Base-by-base conservation (phyloP, 1,284 basidiomycete genomes). In the Ceratobasidium sp. region DNA sequence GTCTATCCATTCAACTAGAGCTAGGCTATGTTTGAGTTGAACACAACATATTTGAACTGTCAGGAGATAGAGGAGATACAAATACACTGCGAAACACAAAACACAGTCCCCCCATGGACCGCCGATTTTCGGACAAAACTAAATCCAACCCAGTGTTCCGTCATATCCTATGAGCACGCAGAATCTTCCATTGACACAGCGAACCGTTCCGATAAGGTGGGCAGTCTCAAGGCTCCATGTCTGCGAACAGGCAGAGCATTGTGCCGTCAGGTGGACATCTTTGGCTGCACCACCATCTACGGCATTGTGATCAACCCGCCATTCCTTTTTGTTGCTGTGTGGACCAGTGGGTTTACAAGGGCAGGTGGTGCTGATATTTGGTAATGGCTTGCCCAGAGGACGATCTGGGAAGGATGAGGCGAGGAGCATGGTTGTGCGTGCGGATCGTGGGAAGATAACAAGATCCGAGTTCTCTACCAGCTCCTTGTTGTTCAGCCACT, bases 371-470 rank as follows among this genome's bases (percentile, higher is more conserved):
- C 39, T 11, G 6, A 64, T 53, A 14, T 64, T 47, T 1, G 59
- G 59, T 27, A 64, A 25, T 3, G 49, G 19, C 7, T 47, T 47
- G 7, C 59, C 59, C n/a, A 52, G 23, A 3, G 59, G 59, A 2
- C 49, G 47, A 27, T 2, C 14, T 14, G 14, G n/a, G 36, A 59
- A 59, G 2, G 42, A 29, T 14, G 57, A 59, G 2, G 57, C 57
- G 1, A 59, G 7, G 5, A 59, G 41, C 11, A 25, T 21, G 5
- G 46, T 11, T 6, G 57, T 59, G 4, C 41, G 57, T 14, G 41
- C 11, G 7, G 13, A 5, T 23, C 13, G 5, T 9, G 57, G 33
- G 21, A 59, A 47, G 29, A 41, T 33, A 23, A 59, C 42, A 19
- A 59, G n/a, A 29, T 59, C 41, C 2, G 57, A 44, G 29, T 47